These are phyloP conservation scores for Suillus variegatus DNA, from an alignment of 768 basidiomycete genomes.

Conservation along the genomic window DNA sequence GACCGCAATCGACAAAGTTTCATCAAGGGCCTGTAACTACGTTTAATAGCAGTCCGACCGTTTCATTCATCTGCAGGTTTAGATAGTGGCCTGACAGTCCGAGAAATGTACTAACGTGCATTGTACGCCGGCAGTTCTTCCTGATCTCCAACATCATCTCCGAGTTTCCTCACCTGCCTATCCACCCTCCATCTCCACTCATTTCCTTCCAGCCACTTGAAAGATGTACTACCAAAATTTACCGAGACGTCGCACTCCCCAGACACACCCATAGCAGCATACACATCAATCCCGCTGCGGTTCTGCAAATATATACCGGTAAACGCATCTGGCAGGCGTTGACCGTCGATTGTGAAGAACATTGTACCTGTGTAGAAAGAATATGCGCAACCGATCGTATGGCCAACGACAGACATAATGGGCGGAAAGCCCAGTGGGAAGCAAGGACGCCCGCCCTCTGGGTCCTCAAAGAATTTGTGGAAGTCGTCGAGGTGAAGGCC, in stretches of 20 bases:
- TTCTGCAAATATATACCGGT: constrained; percentile 55
- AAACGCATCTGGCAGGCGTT: constrained; percentile 57
- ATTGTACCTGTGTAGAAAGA: constrained; percentile 47
- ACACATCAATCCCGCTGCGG: constrained; percentile 53
- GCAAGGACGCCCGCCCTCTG: constrained; percentile 58
- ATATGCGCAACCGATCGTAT: constrained; percentile 66
- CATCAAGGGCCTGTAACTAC: background rate
- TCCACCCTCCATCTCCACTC: constrained; percentile 68
- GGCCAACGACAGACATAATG: constrained; percentile 42
- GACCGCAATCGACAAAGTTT: background rate
- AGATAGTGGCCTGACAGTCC: background rate
- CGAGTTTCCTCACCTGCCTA: constrained; percentile 55
- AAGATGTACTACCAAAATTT: constrained; percentile 64
- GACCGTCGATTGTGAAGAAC: constrained; percentile 69
- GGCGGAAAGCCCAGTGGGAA: constrained; percentile 37
- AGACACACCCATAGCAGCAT: constrained; percentile 63
- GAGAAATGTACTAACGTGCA: background rate
- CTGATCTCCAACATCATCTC: constrained; percentile 29
- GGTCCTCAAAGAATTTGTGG: constrained; percentile 72
- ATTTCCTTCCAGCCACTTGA: constrained; percentile 65
- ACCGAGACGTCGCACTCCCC: constrained; percentile 39
- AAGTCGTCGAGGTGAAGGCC: constrained; percentile 71
- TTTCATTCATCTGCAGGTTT: background rate
- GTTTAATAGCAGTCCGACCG: background rate
- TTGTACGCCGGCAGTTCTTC: constrained; percentile 46